Evolutionary conservation across 345 rosid genomes (phyloP), one percentile per base, ranked within the genome.

Genomic region (Eucalyptus regnans): DNA sequence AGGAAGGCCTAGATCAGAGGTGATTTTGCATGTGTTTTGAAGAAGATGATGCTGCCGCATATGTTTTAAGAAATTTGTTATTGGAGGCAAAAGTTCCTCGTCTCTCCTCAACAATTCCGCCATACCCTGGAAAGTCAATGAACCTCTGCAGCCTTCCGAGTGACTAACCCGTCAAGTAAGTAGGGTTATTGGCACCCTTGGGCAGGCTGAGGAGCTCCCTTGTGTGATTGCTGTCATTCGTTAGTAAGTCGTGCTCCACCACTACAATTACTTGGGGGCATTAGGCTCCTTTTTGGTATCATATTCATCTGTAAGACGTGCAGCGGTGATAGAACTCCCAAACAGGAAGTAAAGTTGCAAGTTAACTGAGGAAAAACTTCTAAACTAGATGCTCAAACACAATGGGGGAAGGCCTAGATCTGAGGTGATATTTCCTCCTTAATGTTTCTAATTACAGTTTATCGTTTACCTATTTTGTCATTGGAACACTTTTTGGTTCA

Each of bases 321-420:
- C 93, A 98, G 99, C 88, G 99, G 99, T 90, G 99, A 97, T 90
- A 94, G 99, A 93, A 98, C 99, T 91, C 97, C 99, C 89, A 97
- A 98, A 94, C 99, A 98, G 92, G 97, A 98, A 94, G 99, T 98
- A 86, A 97, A 98, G 93, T 92, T 97, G 92, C 96, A 94, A 93
- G 99, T 98, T 87, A 97, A 96, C 99, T 11, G 97, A 98, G 99
- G 99, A 98, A 91, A 98, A 96, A 86, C 94, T 97, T 87, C 91
- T 97, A 89, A 98, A 95, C 90, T 95, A 97, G 93, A 97, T 98
- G 99, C 92, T 96, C 89, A 98, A 98, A 92, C 96, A 98, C 93
- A 96, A 98, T 91, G 99, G 99, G 68, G 98, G 99, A 60, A 96
- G 95, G 58, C 96, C 99, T 81, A 92, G 99, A 93, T 91, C 94